A percentile compares a stretch with the other conserved stretches of the same genome.
Evolutionary conservation across 1,139 yeast species (phyloP).

Genomic region (Candida neerlandica): DNA sequence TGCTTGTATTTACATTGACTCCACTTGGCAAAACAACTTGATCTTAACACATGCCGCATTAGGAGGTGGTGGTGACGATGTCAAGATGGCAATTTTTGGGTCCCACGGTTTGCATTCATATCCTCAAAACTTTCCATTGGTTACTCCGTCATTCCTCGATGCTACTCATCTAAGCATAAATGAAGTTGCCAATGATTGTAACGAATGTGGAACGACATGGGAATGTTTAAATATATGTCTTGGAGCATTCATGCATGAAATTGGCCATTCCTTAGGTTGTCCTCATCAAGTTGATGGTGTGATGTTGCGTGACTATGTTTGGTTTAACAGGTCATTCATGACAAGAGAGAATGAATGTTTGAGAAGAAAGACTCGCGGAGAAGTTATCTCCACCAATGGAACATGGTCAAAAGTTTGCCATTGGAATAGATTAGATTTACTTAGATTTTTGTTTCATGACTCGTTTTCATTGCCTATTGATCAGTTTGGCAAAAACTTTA

Average conservation of each 20-base stretch:
- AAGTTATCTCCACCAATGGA: constrained; percentile 55
- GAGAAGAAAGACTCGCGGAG: constrained; percentile 46
- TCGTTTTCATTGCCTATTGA: constrained; percentile 76
- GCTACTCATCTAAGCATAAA: constrained; percentile 58
- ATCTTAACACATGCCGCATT: constrained; percentile 90
- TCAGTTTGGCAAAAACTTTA: constrained; percentile 31
- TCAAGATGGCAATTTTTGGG: constrained; percentile 87
- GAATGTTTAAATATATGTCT: constrained; percentile 83
- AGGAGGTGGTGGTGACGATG: constrained; percentile 79
- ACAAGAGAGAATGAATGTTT: constrained; percentile 66
- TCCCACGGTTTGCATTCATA: constrained; percentile 90
- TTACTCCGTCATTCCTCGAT: constrained; percentile 72
- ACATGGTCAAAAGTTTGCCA: constrained; percentile 59
- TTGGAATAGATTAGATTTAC: constrained; percentile 82
- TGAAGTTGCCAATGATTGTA: constrained; percentile 87
- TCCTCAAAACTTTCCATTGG: constrained; percentile 76
- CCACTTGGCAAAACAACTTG: constrained; percentile 76
- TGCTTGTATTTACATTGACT: constrained; percentile 81
- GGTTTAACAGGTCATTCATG: constrained; percentile 80
- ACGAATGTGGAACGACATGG: constrained; percentile 87
- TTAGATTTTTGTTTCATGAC: constrained; percentile 80
- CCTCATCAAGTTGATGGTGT: constrained; percentile 92
- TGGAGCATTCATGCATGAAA: constrained; percentile 96
- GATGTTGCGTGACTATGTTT: constrained; percentile 83
- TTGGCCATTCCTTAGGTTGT: constrained; percentile 87